phyloP scores from a whole-genome alignment of 495 filamentous ascomycete species.

The Massariosphaeria phaeospora region DNA sequence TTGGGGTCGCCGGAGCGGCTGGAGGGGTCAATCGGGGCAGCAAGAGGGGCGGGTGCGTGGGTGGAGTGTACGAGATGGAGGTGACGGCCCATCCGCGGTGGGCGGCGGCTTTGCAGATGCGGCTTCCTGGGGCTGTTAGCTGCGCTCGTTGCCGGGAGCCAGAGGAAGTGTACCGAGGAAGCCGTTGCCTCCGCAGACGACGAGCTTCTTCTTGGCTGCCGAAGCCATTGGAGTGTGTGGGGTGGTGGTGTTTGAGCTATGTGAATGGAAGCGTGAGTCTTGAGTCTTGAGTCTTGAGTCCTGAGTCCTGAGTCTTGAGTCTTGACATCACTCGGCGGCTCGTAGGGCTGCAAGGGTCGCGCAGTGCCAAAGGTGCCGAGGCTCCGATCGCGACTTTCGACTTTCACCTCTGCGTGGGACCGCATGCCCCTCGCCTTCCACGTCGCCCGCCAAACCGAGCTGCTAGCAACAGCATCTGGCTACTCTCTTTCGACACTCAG shows the following conservation, averaged over 20 bases:
- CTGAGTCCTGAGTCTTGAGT: constrained; percentile 13
- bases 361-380: constrained; percentile 11
- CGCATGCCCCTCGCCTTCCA: no score
- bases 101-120: constrained; percentile 85
- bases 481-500: no score
- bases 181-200: constrained; percentile 92
- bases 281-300: no score
- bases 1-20: constrained; percentile 85
- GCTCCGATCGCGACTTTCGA: no score
- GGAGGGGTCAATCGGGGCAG: background rate
- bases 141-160: background rate
- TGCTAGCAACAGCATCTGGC: no score
- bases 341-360: constrained; percentile 20
- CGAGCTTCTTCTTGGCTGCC: constrained; percentile 59
- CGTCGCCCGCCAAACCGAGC: no score
- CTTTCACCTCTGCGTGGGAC: no score
- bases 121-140: constrained; percentile 51
- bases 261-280: background rate
- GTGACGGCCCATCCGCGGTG: constrained; percentile 80
- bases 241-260: background rate
- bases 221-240: constrained; percentile 25
- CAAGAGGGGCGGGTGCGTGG: background rate
- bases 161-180: constrained; percentile 59
- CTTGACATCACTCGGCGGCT: constrained; percentile 25
- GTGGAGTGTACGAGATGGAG: constrained; percentile 67